A percentile compares a stretch with the other conserved stretches of the same genome.
phyloP scores from a whole-genome alignment of 169 alveolate species.

The Amoebophrya sp. region DNA sequence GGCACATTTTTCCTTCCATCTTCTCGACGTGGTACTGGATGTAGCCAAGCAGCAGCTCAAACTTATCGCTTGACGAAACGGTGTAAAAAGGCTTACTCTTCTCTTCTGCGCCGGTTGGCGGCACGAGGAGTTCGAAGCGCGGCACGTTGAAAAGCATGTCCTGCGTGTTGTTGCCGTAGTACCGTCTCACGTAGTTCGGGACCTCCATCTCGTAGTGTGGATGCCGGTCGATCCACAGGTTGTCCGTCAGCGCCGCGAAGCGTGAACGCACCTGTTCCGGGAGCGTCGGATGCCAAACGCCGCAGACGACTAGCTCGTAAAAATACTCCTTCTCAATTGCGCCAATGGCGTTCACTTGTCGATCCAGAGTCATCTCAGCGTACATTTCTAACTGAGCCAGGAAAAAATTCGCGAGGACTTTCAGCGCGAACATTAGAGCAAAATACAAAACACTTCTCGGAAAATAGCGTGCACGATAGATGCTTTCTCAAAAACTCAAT shows the following conservation, averaged over 20 bases:
- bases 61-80: not conserved
- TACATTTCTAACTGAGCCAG: not conserved
- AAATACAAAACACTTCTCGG: too few species aligned
- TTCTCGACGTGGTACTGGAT: constrained; percentile 11
- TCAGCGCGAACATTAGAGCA: not conserved
- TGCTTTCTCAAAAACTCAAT: too few species aligned
- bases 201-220: constrained; percentile 25
- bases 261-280: not conserved
- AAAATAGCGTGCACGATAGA: too few species aligned
- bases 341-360: constrained; percentile 18
- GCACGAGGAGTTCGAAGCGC: not conserved
- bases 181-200: not conserved
- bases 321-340: not conserved
- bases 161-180: not conserved
- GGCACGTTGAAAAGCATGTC: not conserved
- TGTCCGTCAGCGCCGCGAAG: constrained; percentile 8
- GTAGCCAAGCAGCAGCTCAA: not conserved
- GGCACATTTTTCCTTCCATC: constrained; percentile 17
- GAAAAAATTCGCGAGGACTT: constrained; percentile 2
- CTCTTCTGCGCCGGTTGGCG: not conserved
- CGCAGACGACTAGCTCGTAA: not conserved
- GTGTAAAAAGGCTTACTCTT: not conserved
- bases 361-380: not conserved
- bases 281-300: not conserved
- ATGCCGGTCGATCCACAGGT: constrained; percentile 18